Base-by-base conservation (phyloP, 768 basidiomycete species). In the Atractiella rhizophila region DNA sequence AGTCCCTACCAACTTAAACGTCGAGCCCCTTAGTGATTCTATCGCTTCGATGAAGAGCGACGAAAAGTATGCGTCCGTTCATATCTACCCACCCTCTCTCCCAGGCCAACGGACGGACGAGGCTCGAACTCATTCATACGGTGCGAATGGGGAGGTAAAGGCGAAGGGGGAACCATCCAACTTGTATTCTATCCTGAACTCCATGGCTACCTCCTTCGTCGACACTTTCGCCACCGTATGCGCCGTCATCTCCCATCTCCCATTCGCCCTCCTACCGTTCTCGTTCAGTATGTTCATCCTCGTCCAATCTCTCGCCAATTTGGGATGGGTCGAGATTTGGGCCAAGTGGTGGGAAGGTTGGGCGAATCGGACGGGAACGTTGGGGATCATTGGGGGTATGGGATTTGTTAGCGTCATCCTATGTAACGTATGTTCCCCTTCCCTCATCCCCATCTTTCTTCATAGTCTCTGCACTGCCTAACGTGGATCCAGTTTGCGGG, bases 261-360 rank as follows among this genome's bases (percentile, higher is more conserved):
- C 83, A 1, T 71, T 83, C 44, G 66, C 71, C 11, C 69, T 91
- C 6, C 62, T 91, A 13, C 81, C 81, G 0, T 96, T 96, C 54
- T 79, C 83, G 0, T 83, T 94, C 55, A 74, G 76, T 1, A 82
- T 86, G 59, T 94, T 96, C 61, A 81, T 94, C 49, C 69, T 96
- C 42, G 80, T 88, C 43, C 76, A 86, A 54, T 77, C 67, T 0
- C 66, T 96, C 5, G 65, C 71, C 11, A 66, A 71, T 46, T 71
- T 74, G 44, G 82, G 82, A 21, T 96, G 86, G 83, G 80, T 88
- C 8, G 64, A 70, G 11, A 65, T 85, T 19, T 88, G 86, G 54
- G 74, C 71, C 0, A 49, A 50, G 3, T 80, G 79, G 77, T 43
- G 63, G 30, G 64, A 59, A 21, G 60, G 64, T 1, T 59, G 56